Percentiles rank a stretch among this genome's conserved stretches.
These are phyloP conservation scores for Pelargonium citronellum DNA, from an alignment of 441 rosid genomes.

Conservation along the genomic window DNA sequence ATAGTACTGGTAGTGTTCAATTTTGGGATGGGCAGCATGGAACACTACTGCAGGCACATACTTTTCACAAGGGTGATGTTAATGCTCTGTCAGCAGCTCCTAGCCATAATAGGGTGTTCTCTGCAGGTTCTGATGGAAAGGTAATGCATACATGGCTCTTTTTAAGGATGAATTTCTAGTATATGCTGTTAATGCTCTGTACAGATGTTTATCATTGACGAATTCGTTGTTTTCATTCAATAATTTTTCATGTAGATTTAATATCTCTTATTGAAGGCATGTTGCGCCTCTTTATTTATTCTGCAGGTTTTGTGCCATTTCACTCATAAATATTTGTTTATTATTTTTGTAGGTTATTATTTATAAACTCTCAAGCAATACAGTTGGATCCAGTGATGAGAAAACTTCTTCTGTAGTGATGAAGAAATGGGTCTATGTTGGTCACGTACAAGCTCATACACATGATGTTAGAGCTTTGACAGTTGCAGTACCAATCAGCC, in stretches of 20 bases:
- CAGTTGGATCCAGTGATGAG: constrained; percentile 29
- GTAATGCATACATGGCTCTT: constrained; percentile 26
- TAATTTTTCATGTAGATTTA: too few relatives aligned
- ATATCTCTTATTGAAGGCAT: too few relatives aligned
- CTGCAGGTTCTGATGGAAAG: constrained; percentile 97
- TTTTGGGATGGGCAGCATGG: constrained; percentile 91
- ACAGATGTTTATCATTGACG: not conserved
- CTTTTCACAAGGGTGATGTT: constrained; percentile 85
- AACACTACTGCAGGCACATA: constrained; percentile 72
- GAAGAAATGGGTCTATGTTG: constrained; percentile 79
- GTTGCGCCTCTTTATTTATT: too few relatives aligned
- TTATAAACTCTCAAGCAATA: constrained; percentile 58
- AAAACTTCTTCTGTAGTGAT: constrained; percentile 32
- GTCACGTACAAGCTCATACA: constrained; percentile 81
- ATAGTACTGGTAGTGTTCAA: constrained; percentile 83
- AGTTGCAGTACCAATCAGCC: constrained; percentile 68
- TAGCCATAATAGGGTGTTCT: constrained; percentile 78
- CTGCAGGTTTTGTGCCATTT: not conserved
- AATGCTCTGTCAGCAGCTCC: constrained; percentile 83
- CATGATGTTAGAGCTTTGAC: constrained; percentile 92
- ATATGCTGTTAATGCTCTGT: not conserved
- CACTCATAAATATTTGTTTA: constrained; percentile 14
- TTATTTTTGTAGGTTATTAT: constrained; percentile 54
- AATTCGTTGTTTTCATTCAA: too few relatives aligned
- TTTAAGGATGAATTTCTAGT: not conserved